These are phyloP conservation scores for Hevea brasiliensis DNA, from an alignment of 345 rosid genomes.

Conservation along the genomic window DNA sequence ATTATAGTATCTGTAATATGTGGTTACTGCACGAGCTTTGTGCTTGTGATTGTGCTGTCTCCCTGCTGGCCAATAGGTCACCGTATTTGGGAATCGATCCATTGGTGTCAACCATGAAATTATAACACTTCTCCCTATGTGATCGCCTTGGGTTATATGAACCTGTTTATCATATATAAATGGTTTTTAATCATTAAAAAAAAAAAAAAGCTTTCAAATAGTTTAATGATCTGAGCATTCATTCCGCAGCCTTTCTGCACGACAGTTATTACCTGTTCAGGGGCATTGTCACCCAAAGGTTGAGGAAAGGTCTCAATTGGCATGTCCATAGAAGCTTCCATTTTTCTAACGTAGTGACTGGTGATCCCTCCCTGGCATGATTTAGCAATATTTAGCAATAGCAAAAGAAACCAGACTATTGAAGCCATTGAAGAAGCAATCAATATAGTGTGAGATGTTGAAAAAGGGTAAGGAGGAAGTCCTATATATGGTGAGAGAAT, in stretches of 20 bases:
- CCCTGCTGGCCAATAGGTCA: slow-evolving; percentile 30
- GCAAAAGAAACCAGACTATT: neutral
- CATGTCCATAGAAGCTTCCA: slow-evolving; percentile 22
- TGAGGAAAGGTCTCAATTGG: slow-evolving; percentile 21
- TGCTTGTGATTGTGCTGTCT: neutral
- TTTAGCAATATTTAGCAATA: neutral
- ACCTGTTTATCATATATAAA: slow-evolving; percentile 16
- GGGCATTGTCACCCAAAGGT: slow-evolving; percentile 35
- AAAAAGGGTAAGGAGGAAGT: neutral
- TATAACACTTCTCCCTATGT: slow-evolving; percentile 23
- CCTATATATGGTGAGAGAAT: too few species aligned
- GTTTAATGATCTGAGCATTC: too few species aligned
- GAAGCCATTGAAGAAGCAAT: neutral
- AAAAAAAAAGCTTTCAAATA: too few species aligned
- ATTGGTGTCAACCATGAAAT: slow-evolving; percentile 34
- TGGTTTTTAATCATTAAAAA: neutral
- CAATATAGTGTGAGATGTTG: neutral
- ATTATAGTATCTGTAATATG: slow-evolving; percentile 24
- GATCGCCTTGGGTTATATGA: slow-evolving; percentile 46
- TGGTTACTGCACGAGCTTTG: slow-evolving; percentile 6
- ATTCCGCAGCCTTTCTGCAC: too few species aligned
- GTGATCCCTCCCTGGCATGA: slow-evolving; percentile 32
- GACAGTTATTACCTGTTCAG: slow-evolving; percentile 29
- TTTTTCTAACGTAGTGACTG: slow-evolving; percentile 24
- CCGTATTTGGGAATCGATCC: slow-evolving; percentile 11